Evolutionary conservation across 208 protist species (phyloP), one percentile per base, ranked within the genome.

Genomic region (Acanthamoeba castellanii): DNA sequence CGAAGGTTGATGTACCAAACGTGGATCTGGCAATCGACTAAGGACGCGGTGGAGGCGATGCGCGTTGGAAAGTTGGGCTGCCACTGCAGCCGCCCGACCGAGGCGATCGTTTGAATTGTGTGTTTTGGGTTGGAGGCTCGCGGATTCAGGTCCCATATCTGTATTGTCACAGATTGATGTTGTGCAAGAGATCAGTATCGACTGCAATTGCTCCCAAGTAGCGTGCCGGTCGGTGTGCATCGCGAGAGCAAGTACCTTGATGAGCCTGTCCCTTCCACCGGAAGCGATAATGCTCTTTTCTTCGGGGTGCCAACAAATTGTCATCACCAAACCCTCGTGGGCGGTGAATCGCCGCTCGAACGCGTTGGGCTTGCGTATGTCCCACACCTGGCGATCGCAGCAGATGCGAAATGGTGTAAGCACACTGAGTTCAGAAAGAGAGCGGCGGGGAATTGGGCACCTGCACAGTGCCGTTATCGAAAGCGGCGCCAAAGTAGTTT

Each of bases 401-500:
- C 18, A 70, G 4, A 37, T 20, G 9, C 8, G 13, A 42, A 52
- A 30, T 32, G 27, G 18, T 72, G 42, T 55, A 1, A 89, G 9
- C 52, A 20, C 52, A 22, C 52, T 13, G 13, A 0, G 16, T 20
- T 22, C 52, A 57, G 11, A 61, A 61, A 27, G 57, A 61, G 20
- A 61, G 22, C 42, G 0, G 42, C 42, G 34, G 52, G 50, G 7
- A 1, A 85, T 3, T 74, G 16, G 16, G 72, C 47, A 89, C 94
- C 47, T 97, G 96, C 18, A 97, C 92, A 20, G 82, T 96, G 57
- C 97, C 97, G 88, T 97, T 97, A 30, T 98, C 97, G 78, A 98
- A 97, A 34, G 96, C 97, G n/a, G 96, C 96, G 14, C 90, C 97
- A 96, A 98, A 98, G 34, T 88, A 94, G n/a, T 94, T 96, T 16